Evolutionary conservation across 768 basidiomycete genomes (phyloP).

Genomic region (Stropharia rugosoannulata): DNA sequence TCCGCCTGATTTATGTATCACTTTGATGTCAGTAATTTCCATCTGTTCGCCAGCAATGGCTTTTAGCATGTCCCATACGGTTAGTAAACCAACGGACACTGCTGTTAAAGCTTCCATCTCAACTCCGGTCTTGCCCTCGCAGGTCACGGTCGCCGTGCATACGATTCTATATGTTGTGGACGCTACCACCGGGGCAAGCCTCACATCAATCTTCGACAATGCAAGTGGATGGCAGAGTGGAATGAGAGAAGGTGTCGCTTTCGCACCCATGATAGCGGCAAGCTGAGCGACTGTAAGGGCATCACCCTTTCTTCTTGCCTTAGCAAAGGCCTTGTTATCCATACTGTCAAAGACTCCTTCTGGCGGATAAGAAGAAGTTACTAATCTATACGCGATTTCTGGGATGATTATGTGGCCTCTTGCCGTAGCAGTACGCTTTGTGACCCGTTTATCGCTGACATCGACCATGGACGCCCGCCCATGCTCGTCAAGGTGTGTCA

Average conservation of each 20-base stretch:
- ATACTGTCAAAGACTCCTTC: slow-evolving; percentile 13
- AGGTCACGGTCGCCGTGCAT: slow-evolving; percentile 69
- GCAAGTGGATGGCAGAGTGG: slow-evolving; percentile 87
- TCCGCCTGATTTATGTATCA: slow-evolving; percentile 71
- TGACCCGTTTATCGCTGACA: slow-evolving; percentile 59
- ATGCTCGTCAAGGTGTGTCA: slow-evolving; percentile 73
- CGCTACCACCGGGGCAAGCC: slow-evolving; percentile 44
- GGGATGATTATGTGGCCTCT: slow-evolving; percentile 72
- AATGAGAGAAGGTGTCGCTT: slow-evolving; percentile 80
- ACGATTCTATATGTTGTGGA: slow-evolving; percentile 44
- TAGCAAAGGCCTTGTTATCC: slow-evolving; percentile 39
- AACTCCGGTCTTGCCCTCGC: slow-evolving; percentile 81
- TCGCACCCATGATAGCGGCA: slow-evolving; percentile 86
- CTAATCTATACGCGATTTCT: slow-evolving; percentile 59
- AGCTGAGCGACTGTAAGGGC: slow-evolving; percentile 76
- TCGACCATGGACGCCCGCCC: slow-evolving; percentile 87
- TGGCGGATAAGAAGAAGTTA: slow-evolving; percentile 42
- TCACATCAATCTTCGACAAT: slow-evolving; percentile 69
- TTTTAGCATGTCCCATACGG: slow-evolving; percentile 95
- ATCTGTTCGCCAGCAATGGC: slow-evolving; percentile 87
- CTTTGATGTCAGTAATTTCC: slow-evolving; percentile 69
- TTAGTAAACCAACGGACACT: slow-evolving; percentile 73
- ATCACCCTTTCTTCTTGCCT: slow-evolving; percentile 66
- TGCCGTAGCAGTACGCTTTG: slow-evolving; percentile 73
- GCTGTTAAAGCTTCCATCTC: slow-evolving; percentile 95